Conservation (phyloP, 768 basidiomycete genomes). For the Tylopilus cervinicoccineus region DNA sequence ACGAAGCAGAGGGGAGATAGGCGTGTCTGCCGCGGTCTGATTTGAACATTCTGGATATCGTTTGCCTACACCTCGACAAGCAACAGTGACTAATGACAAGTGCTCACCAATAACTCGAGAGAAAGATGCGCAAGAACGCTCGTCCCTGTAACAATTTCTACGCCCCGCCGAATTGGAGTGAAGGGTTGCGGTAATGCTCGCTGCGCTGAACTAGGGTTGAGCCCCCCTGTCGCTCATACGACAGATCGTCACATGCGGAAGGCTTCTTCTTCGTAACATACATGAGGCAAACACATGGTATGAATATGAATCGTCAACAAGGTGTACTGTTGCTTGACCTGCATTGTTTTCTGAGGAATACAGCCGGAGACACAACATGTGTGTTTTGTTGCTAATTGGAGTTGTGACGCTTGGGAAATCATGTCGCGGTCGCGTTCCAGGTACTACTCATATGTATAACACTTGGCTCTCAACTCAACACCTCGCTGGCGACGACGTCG, state of each 20-base stretch:
- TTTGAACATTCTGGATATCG: slow-evolving; percentile 16
- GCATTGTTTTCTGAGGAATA: no score
- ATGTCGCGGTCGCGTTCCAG: not conserved
- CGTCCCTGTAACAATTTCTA: not conserved
- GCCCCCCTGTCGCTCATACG: not conserved
- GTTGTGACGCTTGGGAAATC: not conserved
- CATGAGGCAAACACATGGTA: slow-evolving; percentile 24
- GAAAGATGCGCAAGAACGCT: not conserved
- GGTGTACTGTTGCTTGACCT: not conserved
- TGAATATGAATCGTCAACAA: not conserved
- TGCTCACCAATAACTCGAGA: slow-evolving; percentile 8
- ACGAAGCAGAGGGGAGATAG: slow-evolving; percentile 5
- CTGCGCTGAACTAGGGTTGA: slow-evolving; percentile 2
- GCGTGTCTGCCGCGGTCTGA: slow-evolving; percentile 10
- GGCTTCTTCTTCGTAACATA: slow-evolving; percentile 3
- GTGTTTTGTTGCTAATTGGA: no score
- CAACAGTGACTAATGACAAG: not conserved
- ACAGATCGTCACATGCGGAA: not conserved
- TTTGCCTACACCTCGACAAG: not conserved
- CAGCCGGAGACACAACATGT: no score
- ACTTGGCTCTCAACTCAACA: slow-evolving; percentile 8
- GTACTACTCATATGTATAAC: not conserved
- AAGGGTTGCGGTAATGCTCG: not conserved
- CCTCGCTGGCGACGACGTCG: slow-evolving; percentile 28
- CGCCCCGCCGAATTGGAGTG: not conserved